Evolutionary conservation across 1,284 basidiomycete genomes (phyloP).

Genomic region (Chalciporus sp.): DNA sequence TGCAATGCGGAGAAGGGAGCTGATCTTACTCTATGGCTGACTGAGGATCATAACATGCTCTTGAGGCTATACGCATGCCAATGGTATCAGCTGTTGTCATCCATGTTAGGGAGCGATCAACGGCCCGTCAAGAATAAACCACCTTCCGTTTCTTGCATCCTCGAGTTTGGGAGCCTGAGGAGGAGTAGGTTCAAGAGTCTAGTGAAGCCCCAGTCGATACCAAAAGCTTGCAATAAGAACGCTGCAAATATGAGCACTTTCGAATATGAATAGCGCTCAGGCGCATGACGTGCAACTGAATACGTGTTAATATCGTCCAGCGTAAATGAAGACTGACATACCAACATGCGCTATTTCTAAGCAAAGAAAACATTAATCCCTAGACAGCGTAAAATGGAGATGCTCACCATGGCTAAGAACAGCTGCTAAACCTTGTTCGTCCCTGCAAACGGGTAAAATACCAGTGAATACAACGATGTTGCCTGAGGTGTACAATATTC

Average conservation of each 20-base stretch:
- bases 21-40: slow-evolving; percentile 68
- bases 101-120: neutral
- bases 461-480: slow-evolving; percentile 91
- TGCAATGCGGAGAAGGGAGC: neutral
- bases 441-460: slow-evolving; percentile 77
- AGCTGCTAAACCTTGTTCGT: slow-evolving; percentile 85
- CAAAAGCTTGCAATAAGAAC: slow-evolving; percentile 51
- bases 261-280: slow-evolving; percentile 66
- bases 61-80: slow-evolving; percentile 71
- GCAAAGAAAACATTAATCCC: neutral
- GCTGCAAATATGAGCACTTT: slow-evolving; percentile 57
- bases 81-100: slow-evolving; percentile 67
- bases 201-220: slow-evolving; percentile 56
- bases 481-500: slow-evolving; percentile 37
- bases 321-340: slow-evolving; percentile 27
- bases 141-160: slow-evolving; percentile 84
- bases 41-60: slow-evolving; percentile 80
- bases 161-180: slow-evolving; percentile 81
- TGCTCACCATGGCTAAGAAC: slow-evolving; percentile 82
- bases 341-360: slow-evolving; percentile 88
- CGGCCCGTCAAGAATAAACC: slow-evolving; percentile 3
- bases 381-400: slow-evolving; percentile 6
- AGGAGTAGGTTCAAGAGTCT: slow-evolving; percentile 54
- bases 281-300: slow-evolving; percentile 74
- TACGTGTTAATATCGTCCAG: slow-evolving; percentile 6